Conservation (phyloP, 805 yeast species). For the Wickerhamiella musiphila region DNA sequence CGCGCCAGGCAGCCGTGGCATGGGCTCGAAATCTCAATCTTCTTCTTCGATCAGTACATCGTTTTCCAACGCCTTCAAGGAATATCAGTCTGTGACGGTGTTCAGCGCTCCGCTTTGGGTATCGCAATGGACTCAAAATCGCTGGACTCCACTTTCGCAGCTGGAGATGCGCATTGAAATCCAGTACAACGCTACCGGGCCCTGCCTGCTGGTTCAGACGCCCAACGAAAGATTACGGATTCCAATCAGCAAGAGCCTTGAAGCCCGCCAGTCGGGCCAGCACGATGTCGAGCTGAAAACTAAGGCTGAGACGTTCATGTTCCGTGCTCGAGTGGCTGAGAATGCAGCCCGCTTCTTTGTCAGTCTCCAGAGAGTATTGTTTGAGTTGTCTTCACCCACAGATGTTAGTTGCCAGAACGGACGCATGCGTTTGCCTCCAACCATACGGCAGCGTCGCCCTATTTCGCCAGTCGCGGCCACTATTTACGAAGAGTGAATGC, state of each 20-base stretch:
- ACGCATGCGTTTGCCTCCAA: slow-evolving; percentile 11
- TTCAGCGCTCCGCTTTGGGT: slow-evolving; percentile 14
- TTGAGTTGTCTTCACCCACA: slow-evolving; percentile 1
- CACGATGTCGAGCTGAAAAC: slow-evolving; percentile 15
- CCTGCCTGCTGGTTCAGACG: slow-evolving; percentile 1
- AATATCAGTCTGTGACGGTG: slow-evolving; percentile 1
- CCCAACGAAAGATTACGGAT: slow-evolving; percentile 4
- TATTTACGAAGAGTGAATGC: background rate
- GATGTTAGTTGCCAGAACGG: slow-evolving; percentile 4
- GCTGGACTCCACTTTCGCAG: slow-evolving; percentile 17
- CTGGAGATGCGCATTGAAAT: slow-evolving; percentile 14
- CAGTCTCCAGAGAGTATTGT: slow-evolving; percentile 8
- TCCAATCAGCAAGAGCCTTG: slow-evolving; percentile 8
- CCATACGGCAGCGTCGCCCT: slow-evolving; percentile 5
- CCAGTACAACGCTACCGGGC: slow-evolving; percentile 2
- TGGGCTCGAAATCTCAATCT: no score
- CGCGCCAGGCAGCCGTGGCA: no score
- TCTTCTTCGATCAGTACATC: no score
- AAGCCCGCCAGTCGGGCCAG: slow-evolving; percentile 11
- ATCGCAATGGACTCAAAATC: slow-evolving; percentile 12
- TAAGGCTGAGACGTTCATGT: slow-evolving; percentile 14
- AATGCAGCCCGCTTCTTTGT: slow-evolving; percentile 10
- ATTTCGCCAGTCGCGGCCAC: background rate
- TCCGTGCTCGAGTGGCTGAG: slow-evolving; percentile 14
- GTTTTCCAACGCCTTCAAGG: no score